Conservation (phyloP, 129 eudicot species). For the Artemisia annua region DNA sequence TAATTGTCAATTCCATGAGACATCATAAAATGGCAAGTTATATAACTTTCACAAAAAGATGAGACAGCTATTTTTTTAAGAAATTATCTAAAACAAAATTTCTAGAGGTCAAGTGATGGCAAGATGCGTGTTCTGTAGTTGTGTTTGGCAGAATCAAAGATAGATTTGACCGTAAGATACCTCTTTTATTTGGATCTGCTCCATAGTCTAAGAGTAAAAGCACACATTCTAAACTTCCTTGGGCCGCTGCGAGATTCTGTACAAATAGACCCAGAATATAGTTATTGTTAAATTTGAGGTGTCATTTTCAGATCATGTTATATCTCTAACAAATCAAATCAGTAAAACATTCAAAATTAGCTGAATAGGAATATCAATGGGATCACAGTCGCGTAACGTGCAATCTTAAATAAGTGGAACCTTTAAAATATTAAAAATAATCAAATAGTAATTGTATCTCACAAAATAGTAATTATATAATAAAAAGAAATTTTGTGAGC, state of each 20-base stretch:
- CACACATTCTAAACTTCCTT: slow-evolving; percentile 60
- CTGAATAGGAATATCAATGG: neutral
- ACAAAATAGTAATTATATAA: neutral
- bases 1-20: neutral
- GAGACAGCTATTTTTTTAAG: neutral
- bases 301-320: neutral
- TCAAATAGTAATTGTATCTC: neutral
- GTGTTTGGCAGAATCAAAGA: neutral
- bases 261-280: slow-evolving; percentile 23
- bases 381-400: neutral
- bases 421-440: neutral
- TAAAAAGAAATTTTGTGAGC: too few species aligned
- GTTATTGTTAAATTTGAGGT: neutral
- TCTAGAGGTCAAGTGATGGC: neutral
- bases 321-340: neutral
- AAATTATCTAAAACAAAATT: neutral
- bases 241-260: slow-evolving; percentile 80
- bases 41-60: neutral
- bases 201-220: slow-evolving; percentile 73
- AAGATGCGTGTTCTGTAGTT: neutral
- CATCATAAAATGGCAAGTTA: neutral
- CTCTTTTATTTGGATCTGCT: slow-evolving; percentile 76
- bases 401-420: neutral
- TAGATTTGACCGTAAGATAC: slow-evolving; percentile 34
- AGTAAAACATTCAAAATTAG: neutral